Percentiles rank a stretch among this genome's conserved stretches.
Evolutionary conservation across 129 eudicot species (phyloP).

Genomic region (Flaveria bidentis): DNA sequence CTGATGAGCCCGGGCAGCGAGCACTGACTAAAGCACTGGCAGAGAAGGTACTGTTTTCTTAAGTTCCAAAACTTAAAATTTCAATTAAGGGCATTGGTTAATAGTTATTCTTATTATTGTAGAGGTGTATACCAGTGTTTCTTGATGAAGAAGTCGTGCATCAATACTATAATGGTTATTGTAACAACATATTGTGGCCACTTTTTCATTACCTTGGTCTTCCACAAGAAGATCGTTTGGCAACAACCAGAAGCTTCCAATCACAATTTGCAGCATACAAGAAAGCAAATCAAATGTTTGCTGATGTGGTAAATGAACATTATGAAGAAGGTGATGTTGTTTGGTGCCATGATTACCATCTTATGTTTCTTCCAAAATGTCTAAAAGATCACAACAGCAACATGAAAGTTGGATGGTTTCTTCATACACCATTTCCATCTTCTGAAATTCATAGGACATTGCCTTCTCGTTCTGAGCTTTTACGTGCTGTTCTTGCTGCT

Average conservation of each 20-base stretch:
- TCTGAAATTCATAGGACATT: constrained; percentile 94
- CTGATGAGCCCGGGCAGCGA: constrained; percentile 86
- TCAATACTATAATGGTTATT: constrained; percentile 92
- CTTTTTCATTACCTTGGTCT: constrained; percentile 92
- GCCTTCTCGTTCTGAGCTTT: constrained; percentile 91
- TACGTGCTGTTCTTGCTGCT: constrained; percentile 93
- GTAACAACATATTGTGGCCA: constrained; percentile 98
- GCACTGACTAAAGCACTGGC: constrained; percentile 85
- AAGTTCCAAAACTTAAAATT: background rate
- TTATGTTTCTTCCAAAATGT: constrained; percentile 92
- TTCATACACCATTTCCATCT: constrained; percentile 96
- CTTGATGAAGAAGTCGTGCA: constrained; percentile 88
- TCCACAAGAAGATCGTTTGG: constrained; percentile 95
- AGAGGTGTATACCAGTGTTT: constrained; percentile 97
- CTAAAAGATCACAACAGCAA: constrained; percentile 69
- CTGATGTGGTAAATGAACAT: constrained; percentile 83
- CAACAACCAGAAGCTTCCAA: constrained; percentile 91
- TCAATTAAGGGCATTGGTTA: background rate
- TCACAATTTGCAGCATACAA: constrained; percentile 93
- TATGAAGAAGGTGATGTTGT: constrained; percentile 96
- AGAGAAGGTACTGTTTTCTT: constrained; percentile 60
- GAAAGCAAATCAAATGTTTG: constrained; percentile 97
- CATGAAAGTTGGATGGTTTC: constrained; percentile 99
- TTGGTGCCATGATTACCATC: constrained; percentile 99
- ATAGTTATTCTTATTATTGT: constrained; percentile 24